A percentile compares a stretch with the other conserved stretches of the same genome.
Evolutionary conservation across 805 yeast genomes (phyloP).

Genomic region (Candida manassasensis): DNA sequence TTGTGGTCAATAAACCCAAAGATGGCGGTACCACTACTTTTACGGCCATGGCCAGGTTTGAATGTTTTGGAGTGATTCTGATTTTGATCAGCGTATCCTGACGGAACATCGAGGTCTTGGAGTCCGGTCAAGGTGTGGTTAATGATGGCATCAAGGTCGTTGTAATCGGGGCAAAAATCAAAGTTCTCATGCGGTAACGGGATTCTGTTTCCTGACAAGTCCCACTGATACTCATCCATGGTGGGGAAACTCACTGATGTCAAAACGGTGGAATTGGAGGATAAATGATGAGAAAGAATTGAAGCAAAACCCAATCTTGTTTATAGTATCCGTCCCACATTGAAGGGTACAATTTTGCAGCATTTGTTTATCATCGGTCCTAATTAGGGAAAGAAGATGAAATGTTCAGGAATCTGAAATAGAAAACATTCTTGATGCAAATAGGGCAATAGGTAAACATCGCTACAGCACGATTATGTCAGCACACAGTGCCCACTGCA

Average conservation of each 20-base stretch:
- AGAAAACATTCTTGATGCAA: too few relatives aligned
- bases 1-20: constrained; percentile 69
- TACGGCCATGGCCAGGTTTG: constrained; percentile 45
- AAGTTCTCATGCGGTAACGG: constrained; percentile 55
- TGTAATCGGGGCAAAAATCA: constrained; percentile 39
- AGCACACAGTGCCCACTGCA: too few relatives aligned
- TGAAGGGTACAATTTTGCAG: constrained; percentile 3
- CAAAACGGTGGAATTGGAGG: too few relatives aligned
- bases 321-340: background rate
- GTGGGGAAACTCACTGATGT: too few relatives aligned
- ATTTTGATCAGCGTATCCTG: constrained; percentile 28
- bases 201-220: constrained; percentile 27
- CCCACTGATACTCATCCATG: constrained; percentile 27
- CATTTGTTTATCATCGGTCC: constrained; percentile 3
- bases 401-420: too few relatives aligned
- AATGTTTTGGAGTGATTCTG: constrained; percentile 11
- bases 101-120: constrained; percentile 63
- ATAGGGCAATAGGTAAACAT: too few relatives aligned
- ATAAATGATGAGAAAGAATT: too few relatives aligned
- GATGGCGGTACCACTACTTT: constrained; percentile 74
- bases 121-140: constrained; percentile 51
- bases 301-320: background rate
- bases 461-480: too few relatives aligned
- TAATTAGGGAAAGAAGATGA: constrained; percentile 1
- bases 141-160: constrained; percentile 51